Percentiles rank a stretch among this genome's conserved stretches.
These are phyloP conservation scores for Cystofilobasidium macerans DNA, from an alignment of 768 basidiomycete species.

Conservation along the genomic window DNA sequence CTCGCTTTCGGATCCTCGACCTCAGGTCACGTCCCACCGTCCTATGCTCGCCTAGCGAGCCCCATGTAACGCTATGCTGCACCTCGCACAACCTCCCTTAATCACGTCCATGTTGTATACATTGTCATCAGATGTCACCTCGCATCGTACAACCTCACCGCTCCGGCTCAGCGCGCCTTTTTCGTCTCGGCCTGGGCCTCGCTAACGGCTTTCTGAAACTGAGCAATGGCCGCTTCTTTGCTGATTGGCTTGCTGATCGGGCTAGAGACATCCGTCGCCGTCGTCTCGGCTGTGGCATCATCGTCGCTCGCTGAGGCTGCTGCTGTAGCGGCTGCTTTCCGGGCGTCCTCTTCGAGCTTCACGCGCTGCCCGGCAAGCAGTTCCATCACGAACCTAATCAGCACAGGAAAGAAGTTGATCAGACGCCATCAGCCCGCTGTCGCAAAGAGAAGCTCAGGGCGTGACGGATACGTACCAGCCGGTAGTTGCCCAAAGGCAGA, in stretches of 20 bases:
- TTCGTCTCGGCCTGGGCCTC: constrained; percentile 44
- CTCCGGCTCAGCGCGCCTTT: constrained; percentile 6
- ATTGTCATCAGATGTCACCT: too few species aligned
- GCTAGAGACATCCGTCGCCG: not conserved
- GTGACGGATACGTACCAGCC: constrained; percentile 56
- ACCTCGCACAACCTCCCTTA: too few species aligned
- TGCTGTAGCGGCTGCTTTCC: constrained; percentile 18
- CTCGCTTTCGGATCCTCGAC: too few species aligned
- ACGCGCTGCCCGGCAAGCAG: constrained; percentile 41
- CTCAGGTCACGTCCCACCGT: too few species aligned
- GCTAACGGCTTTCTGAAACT: constrained; percentile 28
- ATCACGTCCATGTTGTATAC: too few species aligned
- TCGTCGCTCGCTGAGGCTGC: too few species aligned
- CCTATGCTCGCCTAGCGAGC: too few species aligned
- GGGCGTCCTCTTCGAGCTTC: constrained; percentile 15
- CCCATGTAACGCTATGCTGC: too few species aligned
- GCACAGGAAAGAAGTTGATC: constrained; percentile 15
- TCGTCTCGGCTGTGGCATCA: not conserved
- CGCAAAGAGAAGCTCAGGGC: not conserved
- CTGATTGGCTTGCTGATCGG: not conserved
- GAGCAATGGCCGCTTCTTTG: constrained; percentile 35
- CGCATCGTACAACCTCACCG: too few species aligned
- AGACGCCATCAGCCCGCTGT: not conserved
- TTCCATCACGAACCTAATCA: constrained; percentile 56
- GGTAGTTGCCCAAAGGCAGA: constrained; percentile 63